A percentile compares a stretch with the other conserved stretches of the same genome.
Evolutionary conservation across 73 alveolate species (phyloP).

Genomic region (Symbiodinium pilosum): DNA sequence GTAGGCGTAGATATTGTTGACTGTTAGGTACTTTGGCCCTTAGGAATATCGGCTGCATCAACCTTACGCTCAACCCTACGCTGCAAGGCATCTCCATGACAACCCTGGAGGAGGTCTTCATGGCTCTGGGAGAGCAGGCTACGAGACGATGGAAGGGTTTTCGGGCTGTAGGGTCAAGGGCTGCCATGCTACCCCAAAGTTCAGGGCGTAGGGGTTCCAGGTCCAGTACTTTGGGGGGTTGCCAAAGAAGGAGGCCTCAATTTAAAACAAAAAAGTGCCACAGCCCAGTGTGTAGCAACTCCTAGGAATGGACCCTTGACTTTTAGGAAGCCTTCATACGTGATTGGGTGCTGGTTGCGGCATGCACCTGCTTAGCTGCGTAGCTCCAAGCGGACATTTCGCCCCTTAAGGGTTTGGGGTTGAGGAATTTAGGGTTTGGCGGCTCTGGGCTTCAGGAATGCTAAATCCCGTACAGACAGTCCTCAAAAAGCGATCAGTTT

Average conservation of each 20-base stretch:
- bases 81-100: constrained; percentile 95
- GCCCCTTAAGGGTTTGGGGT: background rate
- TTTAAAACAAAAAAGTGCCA: no score
- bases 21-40: no score
- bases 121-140: constrained; percentile 96
- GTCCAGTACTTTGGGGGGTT: background rate
- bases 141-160: background rate
- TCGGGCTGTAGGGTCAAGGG: background rate
- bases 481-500: no score
- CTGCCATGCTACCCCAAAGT: no score
- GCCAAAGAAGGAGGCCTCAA: background rate
- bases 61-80: no score
- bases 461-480: no score
- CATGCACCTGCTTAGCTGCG: background rate
- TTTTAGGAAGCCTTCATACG: background rate
- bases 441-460: background rate
- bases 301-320: no score
- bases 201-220: background rate
- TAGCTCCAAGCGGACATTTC: background rate
- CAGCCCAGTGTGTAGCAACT: no score
- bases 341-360: no score
- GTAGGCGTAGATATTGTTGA: no score
- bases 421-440: background rate
- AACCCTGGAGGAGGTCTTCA: constrained; percentile 97
- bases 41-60: no score